These are phyloP conservation scores for Apiotrichum akiyoshidainum DNA, from an alignment of 1,284 basidiomycete genomes.

Conservation along the genomic window DNA sequence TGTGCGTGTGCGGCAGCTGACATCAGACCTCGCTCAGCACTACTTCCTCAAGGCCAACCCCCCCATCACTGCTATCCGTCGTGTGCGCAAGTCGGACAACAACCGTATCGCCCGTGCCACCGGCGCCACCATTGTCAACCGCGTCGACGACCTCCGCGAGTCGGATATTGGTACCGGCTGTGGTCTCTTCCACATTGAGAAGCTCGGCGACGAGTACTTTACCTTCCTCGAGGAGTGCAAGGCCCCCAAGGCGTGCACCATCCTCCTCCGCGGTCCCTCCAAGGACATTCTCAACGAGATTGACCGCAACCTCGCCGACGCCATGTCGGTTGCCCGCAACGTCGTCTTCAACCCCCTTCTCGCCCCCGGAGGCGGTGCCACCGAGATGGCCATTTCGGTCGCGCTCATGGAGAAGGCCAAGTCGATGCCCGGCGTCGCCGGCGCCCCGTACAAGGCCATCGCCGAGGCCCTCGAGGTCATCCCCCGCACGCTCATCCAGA, in stretches of 20 bases:
- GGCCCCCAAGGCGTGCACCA: conserved; percentile 95
- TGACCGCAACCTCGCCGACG: conserved; percentile 94
- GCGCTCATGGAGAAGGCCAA: conserved; percentile 81
- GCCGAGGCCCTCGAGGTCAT: conserved; percentile 98
- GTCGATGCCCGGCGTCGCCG: conserved; percentile 76
- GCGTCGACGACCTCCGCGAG: conserved; percentile 90
- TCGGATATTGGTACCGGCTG: conserved; percentile 87
- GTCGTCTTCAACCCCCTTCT: conserved; percentile 92
- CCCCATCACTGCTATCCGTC: conserved; percentile 78
- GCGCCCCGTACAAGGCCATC: conserved; percentile 85
- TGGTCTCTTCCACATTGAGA: conserved; percentile 93
- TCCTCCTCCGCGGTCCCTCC: conserved; percentile 94
- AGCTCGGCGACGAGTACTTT: conserved; percentile 99
- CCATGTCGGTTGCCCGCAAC: conserved; percentile 95
- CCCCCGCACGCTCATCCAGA: conserved; percentile 90
- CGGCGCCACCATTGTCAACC: conserved; percentile 94
- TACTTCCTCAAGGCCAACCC: conserved; percentile 78
- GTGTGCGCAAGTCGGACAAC: conserved; percentile 97
- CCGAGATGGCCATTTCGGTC: conserved; percentile 95
- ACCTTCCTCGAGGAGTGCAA: conserved; percentile 91
- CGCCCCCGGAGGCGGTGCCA: conserved; percentile 91
- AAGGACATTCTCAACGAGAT: conserved; percentile 99
- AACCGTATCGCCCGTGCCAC: conserved; percentile 95
- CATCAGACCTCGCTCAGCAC: conserved; percentile 85
- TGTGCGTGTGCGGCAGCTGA: conserved; percentile 11